These are phyloP conservation scores for Cadophora malorum DNA, from an alignment of 2,329 filamentous ascomycete genomes.

Conservation along the genomic window DNA sequence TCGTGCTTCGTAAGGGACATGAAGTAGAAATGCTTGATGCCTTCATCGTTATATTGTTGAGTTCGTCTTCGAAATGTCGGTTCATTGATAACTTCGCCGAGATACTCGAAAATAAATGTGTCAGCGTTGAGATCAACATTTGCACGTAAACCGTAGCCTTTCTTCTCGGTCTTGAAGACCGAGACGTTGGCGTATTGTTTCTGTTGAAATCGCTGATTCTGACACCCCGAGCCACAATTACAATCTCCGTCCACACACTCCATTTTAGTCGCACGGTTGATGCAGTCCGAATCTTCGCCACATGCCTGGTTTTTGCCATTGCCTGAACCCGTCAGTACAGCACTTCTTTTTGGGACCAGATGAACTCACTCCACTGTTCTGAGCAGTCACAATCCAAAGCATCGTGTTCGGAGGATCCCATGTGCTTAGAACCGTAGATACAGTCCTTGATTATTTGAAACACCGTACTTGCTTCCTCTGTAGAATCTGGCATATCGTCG, in stretches of 20 bases:
- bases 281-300: conserved; percentile 96
- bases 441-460: conserved; percentile 87
- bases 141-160: conserved; percentile 89
- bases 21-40: conserved; percentile 99
- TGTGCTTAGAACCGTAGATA: conserved; percentile 87
- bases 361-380: conserved; percentile 88
- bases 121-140: conserved; percentile 78
- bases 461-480: conserved; percentile 72
- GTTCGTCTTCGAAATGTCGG: conserved; percentile 86
- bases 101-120: conserved; percentile 97
- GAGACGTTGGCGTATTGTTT: conserved; percentile 90
- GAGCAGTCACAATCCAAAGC: conserved; percentile 92
- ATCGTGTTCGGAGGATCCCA: conserved; percentile 90
- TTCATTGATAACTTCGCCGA: conserved; percentile 97
- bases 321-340: conserved; percentile 52
- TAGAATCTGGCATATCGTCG: conserved; percentile 77
- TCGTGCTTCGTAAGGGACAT: conserved; percentile 98
- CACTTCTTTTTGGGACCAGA: conserved; percentile 24
- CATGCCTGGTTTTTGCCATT: conserved; percentile 80
- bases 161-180: conserved; percentile 98
- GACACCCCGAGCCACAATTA: conserved; percentile 85
- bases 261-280: conserved; percentile 98
- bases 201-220: conserved; percentile 93
- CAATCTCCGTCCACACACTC: conserved; percentile 86
- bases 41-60: conserved; percentile 91